Conservation (phyloP, 331 rosid genomes). For the Erythrophleum ivorense region DNA sequence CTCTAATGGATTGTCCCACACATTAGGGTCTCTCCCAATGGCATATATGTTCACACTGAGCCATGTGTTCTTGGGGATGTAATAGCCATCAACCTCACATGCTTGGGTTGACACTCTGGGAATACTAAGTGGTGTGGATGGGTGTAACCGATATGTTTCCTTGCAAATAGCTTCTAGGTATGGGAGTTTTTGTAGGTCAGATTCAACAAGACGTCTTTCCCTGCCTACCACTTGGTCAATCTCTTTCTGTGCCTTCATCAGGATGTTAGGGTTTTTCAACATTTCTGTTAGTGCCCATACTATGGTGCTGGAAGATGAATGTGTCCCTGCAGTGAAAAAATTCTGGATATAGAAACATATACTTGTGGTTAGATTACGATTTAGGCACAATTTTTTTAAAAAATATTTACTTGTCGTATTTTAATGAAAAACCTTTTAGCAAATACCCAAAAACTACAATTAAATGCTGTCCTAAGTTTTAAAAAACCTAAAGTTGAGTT, state of each 20-base stretch:
- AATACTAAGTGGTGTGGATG: slow-evolving; percentile 44
- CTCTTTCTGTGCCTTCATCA: slow-evolving; percentile 50
- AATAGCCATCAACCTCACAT: slow-evolving; percentile 45
- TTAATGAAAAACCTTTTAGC: too few relatives aligned
- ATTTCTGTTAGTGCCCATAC: slow-evolving; percentile 54
- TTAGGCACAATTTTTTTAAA: too few relatives aligned
- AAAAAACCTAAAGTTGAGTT: too few relatives aligned
- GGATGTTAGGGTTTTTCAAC: slow-evolving; percentile 27
- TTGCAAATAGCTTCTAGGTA: slow-evolving; percentile 49
- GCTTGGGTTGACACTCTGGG: slow-evolving; percentile 41
- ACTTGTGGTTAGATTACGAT: too few relatives aligned
- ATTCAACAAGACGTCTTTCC: slow-evolving; percentile 41
- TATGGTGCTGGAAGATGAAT: slow-evolving; percentile 58
- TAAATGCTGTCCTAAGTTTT: too few relatives aligned
- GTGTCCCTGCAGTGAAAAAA: slow-evolving; percentile 60
- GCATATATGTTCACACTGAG: slow-evolving; percentile 47
- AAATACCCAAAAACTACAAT: too few relatives aligned
- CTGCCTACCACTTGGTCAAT: slow-evolving; percentile 53
- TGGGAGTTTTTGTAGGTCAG: slow-evolving; percentile 15
- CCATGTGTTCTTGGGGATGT: slow-evolving; percentile 49
- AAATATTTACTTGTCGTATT: too few relatives aligned
- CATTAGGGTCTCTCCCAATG: slow-evolving; percentile 44
- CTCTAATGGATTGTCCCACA: slow-evolving; percentile 47
- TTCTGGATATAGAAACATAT: slow-evolving; percentile 34
- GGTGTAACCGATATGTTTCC: slow-evolving; percentile 47